A percentile compares a stretch with the other conserved stretches of the same genome.
phyloP scores from a whole-genome alignment of 148 eudicot species.

The Amaranthus palmeri region DNA sequence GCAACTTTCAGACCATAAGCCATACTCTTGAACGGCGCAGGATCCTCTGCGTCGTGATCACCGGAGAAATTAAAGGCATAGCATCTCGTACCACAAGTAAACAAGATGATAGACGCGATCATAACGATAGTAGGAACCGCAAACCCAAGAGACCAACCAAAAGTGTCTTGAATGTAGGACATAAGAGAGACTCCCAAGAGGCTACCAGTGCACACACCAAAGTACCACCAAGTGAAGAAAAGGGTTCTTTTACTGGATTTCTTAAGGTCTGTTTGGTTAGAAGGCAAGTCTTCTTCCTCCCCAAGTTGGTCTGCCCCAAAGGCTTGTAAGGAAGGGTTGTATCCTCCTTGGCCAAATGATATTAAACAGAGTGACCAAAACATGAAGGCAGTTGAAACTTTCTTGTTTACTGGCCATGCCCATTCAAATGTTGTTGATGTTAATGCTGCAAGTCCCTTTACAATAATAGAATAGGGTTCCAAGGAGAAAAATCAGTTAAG shows the following conservation, averaged over 20 bases:
- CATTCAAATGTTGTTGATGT: constrained; percentile 52
- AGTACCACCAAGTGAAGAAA: constrained; percentile 96
- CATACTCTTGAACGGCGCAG: constrained; percentile 25
- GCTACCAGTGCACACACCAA: constrained; percentile 77
- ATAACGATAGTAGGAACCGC: constrained; percentile 65
- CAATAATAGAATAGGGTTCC: background rate
- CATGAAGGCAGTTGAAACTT: constrained; percentile 39
- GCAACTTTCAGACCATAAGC: constrained; percentile 35
- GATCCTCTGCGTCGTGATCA: constrained; percentile 13
- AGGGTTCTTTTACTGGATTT: constrained; percentile 41
- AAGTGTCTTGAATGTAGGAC: constrained; percentile 77
- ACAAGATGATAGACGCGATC: constrained; percentile 48
- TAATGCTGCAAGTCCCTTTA: constrained; percentile 76
- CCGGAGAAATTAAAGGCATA: constrained; percentile 31
- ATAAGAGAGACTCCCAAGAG: constrained; percentile 68
- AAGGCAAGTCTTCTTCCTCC: constrained; percentile 43
- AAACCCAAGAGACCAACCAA: constrained; percentile 87
- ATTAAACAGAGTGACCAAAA: constrained; percentile 68
- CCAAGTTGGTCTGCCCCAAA: constrained; percentile 85
- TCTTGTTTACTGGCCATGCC: constrained; percentile 43
- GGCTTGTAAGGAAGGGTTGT: constrained; percentile 85
- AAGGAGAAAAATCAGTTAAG: background rate
- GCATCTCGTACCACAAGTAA: constrained; percentile 41
- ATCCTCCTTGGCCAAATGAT: constrained; percentile 81
- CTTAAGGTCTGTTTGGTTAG: constrained; percentile 26